Conservation (phyloP, 257 asterid species). For the Solanum microdontum region DNA sequence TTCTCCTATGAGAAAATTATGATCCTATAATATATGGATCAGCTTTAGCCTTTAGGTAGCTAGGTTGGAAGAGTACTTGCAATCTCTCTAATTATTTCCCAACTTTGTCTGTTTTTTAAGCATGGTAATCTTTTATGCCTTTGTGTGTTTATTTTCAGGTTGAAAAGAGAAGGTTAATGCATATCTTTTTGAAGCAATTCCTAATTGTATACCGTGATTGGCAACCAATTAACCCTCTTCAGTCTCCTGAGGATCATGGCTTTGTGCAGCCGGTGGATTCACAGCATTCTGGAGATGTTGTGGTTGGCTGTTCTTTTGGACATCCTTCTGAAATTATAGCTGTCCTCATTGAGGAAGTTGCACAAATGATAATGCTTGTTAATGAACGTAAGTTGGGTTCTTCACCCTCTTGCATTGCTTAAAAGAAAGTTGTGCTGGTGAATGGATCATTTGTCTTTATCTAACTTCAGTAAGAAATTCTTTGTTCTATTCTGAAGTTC, state of each 20-base stretch:
- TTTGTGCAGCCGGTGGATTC: slow-evolving; percentile 15
- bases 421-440: neutral
- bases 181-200: slow-evolving; percentile 79
- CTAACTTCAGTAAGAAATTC: neutral
- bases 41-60: neutral
- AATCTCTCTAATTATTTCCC: slow-evolving; percentile 7
- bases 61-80: neutral
- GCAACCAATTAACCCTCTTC: slow-evolving; percentile 57
- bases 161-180: slow-evolving; percentile 59
- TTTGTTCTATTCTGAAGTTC: neutral
- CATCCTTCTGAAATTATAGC: slow-evolving; percentile 76
- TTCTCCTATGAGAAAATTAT: neutral
- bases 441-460: neutral
- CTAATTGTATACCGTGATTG: slow-evolving; percentile 49
- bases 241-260: slow-evolving; percentile 33
- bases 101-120: slow-evolving; percentile 7
- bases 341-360: slow-evolving; percentile 49
- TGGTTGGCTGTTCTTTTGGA: slow-evolving; percentile 81
- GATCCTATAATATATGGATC: neutral
- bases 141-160: slow-evolving; percentile 35
- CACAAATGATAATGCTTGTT: slow-evolving; percentile 39
- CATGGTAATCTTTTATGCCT: slow-evolving; percentile 3
- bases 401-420: neutral
- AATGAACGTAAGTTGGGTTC: slow-evolving; percentile 62
- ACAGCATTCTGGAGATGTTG: slow-evolving; percentile 36